A percentile compares a stretch with the other conserved stretches of the same genome.
phyloP scores from a whole-genome alignment of 2,329 filamentous ascomycete genomes.

The Plenodomus biglobosus region DNA sequence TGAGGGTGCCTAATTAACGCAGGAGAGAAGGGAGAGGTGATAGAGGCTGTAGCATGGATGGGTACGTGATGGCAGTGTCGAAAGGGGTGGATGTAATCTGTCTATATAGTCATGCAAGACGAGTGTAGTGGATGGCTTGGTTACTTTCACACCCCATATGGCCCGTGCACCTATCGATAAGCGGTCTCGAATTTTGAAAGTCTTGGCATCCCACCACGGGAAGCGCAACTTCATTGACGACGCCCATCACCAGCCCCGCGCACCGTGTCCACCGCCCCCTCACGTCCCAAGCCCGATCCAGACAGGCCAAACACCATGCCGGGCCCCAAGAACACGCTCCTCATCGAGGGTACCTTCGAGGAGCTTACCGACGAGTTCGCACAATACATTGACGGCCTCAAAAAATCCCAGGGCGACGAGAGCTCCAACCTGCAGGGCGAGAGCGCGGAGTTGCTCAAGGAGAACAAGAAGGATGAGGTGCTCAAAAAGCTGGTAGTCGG shows the following conservation, averaged over 20 bases:
- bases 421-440: slow-evolving; percentile 58
- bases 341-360: slow-evolving; percentile 89
- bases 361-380: slow-evolving; percentile 94
- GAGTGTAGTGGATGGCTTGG: too few relatives aligned
- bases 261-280: slow-evolving; percentile 17
- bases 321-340: slow-evolving; percentile 62
- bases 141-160: background rate
- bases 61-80: too few relatives aligned
- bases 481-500: slow-evolving; percentile 87
- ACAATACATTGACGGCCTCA: slow-evolving; percentile 84
- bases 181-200: slow-evolving; percentile 25
- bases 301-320: slow-evolving; percentile 53
- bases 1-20: background rate
- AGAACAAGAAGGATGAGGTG: slow-evolving; percentile 75
- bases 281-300: slow-evolving; percentile 24
- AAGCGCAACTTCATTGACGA: slow-evolving; percentile 23
- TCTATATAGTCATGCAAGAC: too few relatives aligned
- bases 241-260: slow-evolving; percentile 25
- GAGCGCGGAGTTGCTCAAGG: slow-evolving; percentile 69
- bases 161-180: slow-evolving; percentile 22
- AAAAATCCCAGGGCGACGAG: slow-evolving; percentile 61
- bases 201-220: slow-evolving; percentile 37
- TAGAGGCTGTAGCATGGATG: background rate
- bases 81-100: too few relatives aligned
- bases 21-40: background rate